Percentiles rank a stretch among this genome's conserved stretches.
phyloP scores from a whole-genome alignment of 2,329 filamentous ascomycete species.

The Didymosphaeria variabile region DNA sequence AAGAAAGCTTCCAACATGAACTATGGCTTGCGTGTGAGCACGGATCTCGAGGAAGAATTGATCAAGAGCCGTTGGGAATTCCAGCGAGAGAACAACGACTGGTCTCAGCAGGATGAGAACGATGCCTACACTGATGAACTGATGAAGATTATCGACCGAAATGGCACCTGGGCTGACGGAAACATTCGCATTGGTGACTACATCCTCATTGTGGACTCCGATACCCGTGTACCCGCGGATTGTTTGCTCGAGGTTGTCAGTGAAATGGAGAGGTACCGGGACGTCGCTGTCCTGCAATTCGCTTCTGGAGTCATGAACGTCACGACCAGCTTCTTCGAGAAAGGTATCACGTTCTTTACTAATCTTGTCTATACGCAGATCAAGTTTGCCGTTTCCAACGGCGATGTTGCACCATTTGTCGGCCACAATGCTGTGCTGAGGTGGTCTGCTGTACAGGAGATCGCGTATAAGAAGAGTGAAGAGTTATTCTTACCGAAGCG shows the following conservation, averaged over 20 bases:
- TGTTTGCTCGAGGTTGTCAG: slow-evolving; percentile 81
- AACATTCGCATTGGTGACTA: slow-evolving; percentile 89
- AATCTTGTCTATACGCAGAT: slow-evolving; percentile 80
- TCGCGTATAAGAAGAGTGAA: slow-evolving; percentile 46
- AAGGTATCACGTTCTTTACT: slow-evolving; percentile 80
- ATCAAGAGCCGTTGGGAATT: slow-evolving; percentile 27
- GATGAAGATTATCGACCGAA: slow-evolving; percentile 69
- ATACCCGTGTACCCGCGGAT: slow-evolving; percentile 65
- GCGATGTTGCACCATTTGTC: slow-evolving; percentile 78
- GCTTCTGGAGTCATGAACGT: slow-evolving; percentile 77
- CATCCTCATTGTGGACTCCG: slow-evolving; percentile 69
- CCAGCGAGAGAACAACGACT: slow-evolving; percentile 25
- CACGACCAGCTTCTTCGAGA: slow-evolving; percentile 76
- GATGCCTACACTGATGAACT: slow-evolving; percentile 52
- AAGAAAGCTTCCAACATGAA: slow-evolving; percentile 76
- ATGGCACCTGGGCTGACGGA: slow-evolving; percentile 78
- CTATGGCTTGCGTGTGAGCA: slow-evolving; percentile 70
- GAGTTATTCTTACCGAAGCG: slow-evolving; percentile 55
- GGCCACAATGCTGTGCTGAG: slow-evolving; percentile 80
- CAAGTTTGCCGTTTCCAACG: slow-evolving; percentile 73
- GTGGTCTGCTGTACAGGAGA: slow-evolving; percentile 71
- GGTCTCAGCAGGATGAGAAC: slow-evolving; percentile 47
- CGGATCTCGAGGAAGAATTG: slow-evolving; percentile 69
- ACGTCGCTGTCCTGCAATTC: slow-evolving; percentile 82
- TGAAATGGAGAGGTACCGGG: slow-evolving; percentile 81